Evolutionary conservation across 2,329 filamentous ascomycete species (phyloP).

Genomic region (Claviceps pazoutovae): DNA sequence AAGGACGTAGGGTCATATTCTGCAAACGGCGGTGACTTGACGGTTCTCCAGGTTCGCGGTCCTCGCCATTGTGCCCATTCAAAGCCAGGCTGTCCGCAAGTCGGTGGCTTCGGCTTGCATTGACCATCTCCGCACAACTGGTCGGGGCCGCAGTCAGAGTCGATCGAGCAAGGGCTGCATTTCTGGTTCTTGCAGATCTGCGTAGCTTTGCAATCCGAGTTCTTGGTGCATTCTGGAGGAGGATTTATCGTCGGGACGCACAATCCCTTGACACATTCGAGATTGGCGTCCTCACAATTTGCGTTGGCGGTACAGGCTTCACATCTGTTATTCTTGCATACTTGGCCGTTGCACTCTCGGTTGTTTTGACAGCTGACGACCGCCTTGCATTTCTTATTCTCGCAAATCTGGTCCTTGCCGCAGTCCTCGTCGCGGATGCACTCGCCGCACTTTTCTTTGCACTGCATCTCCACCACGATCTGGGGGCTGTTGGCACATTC

Average conservation of each 20-base stretch:
- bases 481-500: constrained; percentile 3
- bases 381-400: constrained; percentile 2
- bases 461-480: constrained; percentile 2
- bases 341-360: constrained; percentile 5
- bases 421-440: constrained; percentile 4
- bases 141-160: constrained; percentile 3
- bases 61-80: constrained; percentile 8
- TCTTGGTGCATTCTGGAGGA: constrained; percentile 6
- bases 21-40: constrained; percentile 7
- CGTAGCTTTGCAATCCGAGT: constrained; percentile 5
- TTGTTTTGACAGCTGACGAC: constrained; percentile 3
- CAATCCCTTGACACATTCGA: constrained; percentile 3
- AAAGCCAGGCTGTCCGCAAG: constrained; percentile 7
- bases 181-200: constrained; percentile 6
- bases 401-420: constrained; percentile 2
- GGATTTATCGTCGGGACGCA: constrained; percentile 3
- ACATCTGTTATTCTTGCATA: constrained; percentile 4
- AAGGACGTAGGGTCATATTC: constrained; percentile 6
- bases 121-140: constrained; percentile 4
- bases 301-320: constrained; percentile 2
- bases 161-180: constrained; percentile 5
- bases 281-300: constrained; percentile 2
- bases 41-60: constrained; percentile 4
- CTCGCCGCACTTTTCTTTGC: constrained; percentile 3
- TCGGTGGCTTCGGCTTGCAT: constrained; percentile 6